Conservation (phyloP, 2,329 filamentous ascomycete genomes). For the Ophiostoma pallidulum region DNA sequence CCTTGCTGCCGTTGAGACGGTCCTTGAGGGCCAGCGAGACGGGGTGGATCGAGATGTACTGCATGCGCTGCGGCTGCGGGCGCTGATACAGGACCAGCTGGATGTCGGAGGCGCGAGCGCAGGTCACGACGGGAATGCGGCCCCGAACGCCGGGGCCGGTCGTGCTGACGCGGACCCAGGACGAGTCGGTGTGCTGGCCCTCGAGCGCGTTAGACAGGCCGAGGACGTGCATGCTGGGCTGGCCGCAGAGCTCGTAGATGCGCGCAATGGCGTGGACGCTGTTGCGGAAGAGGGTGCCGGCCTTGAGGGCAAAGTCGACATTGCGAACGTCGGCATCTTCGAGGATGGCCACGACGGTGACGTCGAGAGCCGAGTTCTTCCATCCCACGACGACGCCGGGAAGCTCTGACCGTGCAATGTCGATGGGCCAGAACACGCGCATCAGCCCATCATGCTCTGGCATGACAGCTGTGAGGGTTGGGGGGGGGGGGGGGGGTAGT, state of each 20-base stretch:
- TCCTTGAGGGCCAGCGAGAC: conserved; percentile 81
- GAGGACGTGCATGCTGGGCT: conserved; percentile 73
- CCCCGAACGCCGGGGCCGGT: conserved; percentile 36
- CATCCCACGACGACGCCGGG: conserved; percentile 89
- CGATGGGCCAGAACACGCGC: conserved; percentile 97
- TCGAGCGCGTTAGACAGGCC: conserved; percentile 64
- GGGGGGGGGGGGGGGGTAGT: conserved; percentile 15
- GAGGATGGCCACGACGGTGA: conserved; percentile 82
- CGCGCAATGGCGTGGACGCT: conserved; percentile 69
- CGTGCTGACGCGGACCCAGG: conserved; percentile 56
- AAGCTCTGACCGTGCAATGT: conserved; percentile 60
- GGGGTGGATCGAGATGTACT: conserved; percentile 85
- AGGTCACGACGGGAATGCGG: conserved; percentile 61
- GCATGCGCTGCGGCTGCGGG: conserved; percentile 79
- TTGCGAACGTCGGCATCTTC: conserved; percentile 81
- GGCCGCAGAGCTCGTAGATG: conserved; percentile 77
- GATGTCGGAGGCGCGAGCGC: conserved; percentile 60
- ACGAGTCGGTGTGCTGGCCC: conserved; percentile 39
- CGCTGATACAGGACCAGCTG: conserved; percentile 86
- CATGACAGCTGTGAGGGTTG: conserved; percentile 51
- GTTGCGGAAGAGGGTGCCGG: conserved; percentile 74
- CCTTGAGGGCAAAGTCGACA: conserved; percentile 79
- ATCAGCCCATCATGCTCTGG: conserved; percentile 77
- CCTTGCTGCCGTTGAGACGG: conserved; percentile 36
- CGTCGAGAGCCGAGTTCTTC: conserved; percentile 83